A percentile compares a stretch with the other conserved stretches of the same genome.
Conservation (phyloP, 2,329 filamentous ascomycete species). For the Cytospora piceicola region DNA sequence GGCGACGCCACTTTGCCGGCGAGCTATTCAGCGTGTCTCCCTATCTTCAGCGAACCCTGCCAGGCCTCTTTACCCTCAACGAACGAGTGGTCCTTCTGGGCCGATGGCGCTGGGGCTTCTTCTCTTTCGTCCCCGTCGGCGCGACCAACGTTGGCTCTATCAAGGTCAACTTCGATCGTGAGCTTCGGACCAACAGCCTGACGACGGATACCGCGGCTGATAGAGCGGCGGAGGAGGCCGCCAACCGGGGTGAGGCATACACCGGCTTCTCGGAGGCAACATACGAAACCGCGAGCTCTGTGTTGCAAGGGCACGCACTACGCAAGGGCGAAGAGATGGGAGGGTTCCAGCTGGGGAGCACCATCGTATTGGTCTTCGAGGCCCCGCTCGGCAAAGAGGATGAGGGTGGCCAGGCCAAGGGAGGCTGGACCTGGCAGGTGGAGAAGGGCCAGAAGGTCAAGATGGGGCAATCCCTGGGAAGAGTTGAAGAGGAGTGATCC, state of each 20-base stretch:
- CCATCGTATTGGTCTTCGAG: conserved; percentile 94
- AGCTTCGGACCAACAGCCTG: conserved; percentile 89
- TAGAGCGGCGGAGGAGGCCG: conserved; percentile 78
- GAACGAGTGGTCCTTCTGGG: conserved; percentile 93
- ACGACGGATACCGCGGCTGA: conserved; percentile 92
- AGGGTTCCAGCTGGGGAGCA: conserved; percentile 93
- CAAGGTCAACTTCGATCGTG: conserved; percentile 93
- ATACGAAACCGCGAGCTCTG: conserved; percentile 75
- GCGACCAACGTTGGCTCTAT: conserved; percentile 98
- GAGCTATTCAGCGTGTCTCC: conserved; percentile 95
- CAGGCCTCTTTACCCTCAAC: conserved; percentile 94
- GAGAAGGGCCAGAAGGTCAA: conserved; percentile 86
- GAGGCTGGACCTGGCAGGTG: conserved; percentile 84
- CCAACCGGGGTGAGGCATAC: conserved; percentile 76
- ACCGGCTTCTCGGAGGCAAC: conserved; percentile 92
- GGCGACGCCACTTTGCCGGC: conserved; percentile 93
- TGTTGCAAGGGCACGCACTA: conserved; percentile 82
- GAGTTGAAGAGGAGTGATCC: conserved; percentile 57
- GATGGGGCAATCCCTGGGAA: conserved; percentile 85
- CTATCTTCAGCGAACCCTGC: conserved; percentile 89
- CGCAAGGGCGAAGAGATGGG: conserved; percentile 95
- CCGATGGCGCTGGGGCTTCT: conserved; percentile 96
- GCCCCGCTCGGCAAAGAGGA: conserved; percentile 72
- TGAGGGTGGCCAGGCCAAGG: conserved; percentile 53
- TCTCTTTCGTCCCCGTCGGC: conserved; percentile 92